Base-by-base conservation (phyloP, 768 basidiomycete species). In the Termitomyces eurrhizus region DNA sequence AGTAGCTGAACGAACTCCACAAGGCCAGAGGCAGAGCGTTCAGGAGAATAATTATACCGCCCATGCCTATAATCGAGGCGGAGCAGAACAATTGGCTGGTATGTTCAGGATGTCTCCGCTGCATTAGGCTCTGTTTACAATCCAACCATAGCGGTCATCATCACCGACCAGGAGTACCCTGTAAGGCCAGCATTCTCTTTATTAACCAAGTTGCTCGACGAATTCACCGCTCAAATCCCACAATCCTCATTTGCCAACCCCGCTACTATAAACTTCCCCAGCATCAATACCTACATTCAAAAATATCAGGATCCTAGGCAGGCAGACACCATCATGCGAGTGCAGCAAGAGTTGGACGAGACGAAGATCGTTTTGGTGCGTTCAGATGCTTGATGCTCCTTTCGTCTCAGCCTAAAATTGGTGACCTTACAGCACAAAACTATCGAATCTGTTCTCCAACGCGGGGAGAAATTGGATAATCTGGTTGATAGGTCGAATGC, bases 231-330 rank as follows among this genome's bases (percentile, higher is more conserved):
- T 56, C 86, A 93, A 74, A 83, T 95, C 0, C 90, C 91, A 7
- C 83, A 88, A 67, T 78, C 86, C 0, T 77, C 87, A 8, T 93
- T 82, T 74, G 73, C 76, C 63, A 87, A 84, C 58, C 87, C 89
- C 12, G 70, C 83, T 0, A 70, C 86, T 7, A 91, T 89, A 71
- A 87, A 83, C 52, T 98, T 89, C 82, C 87, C 87, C 50, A 88
- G 85, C 68, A 83, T 90, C 69, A 79, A 84, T 49, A 81, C 78
- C 6, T 98, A 94, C 72, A 75, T 98, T 46, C 78, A 85, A 71
- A 96, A 94, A 75, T 98, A 97, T 72, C 96, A 99, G 76, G 96
- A 99, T 74, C 96, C 96, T 11, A 83, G 87, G 65, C 94, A 98
- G 76, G 96, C 96, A 7, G 96, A 99, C 77, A 89, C 92, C 21